Evolutionary conservation across 768 basidiomycete species (phyloP), one percentile per base, ranked within the genome.

Genomic region (Hygrocybe punicea): DNA sequence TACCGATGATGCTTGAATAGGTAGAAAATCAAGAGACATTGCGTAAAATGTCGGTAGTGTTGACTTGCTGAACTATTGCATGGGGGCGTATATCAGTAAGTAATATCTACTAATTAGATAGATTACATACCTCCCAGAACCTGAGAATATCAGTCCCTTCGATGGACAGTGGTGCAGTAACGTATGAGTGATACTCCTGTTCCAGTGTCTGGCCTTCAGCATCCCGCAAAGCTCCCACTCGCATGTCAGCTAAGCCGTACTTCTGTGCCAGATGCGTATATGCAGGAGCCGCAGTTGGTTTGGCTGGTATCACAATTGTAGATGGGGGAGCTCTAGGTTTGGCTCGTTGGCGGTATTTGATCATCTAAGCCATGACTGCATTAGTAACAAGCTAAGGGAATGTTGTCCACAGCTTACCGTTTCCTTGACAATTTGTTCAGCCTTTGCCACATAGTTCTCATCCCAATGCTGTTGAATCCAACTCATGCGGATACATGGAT

Each of bases 381-480:
- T 29, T 13, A 45, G 33, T 54, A 5, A 54, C 35, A 47, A 29
- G 29, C 48, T 33, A 53, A 40, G 44, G 53, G 23, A 36, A 47
- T 16, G 45, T 46, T 19, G n/a, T 19, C 33, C 24, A 17, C 13
- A 21, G 49, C 62, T 35, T 57, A 63, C 62, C 9, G 51, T 24
- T n/a, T 36, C 49, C 23, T 55, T 59, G 50, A 65, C 58, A 6
- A 45, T 51, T 14, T 29, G 17, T 36, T 55, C 55, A 13, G 60
- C 62, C 9, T 61, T 45, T 39, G 35, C 39, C n/a, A 58, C 37
- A 33, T 53, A 63, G 7, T 53, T 40, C 17, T 52, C 19, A 9
- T 55, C 62, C 64, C 64, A 65, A 42, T 63, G 55, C 16, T 57
- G 34, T 14, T 45, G 4, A 34, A 65, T 56, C 64, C 64, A 65